A percentile compares a stretch with the other conserved stretches of the same genome.
These are phyloP conservation scores for Hyaloscypha variabilis DNA, from an alignment of 495 filamentous ascomycete species.

Conservation along the genomic window DNA sequence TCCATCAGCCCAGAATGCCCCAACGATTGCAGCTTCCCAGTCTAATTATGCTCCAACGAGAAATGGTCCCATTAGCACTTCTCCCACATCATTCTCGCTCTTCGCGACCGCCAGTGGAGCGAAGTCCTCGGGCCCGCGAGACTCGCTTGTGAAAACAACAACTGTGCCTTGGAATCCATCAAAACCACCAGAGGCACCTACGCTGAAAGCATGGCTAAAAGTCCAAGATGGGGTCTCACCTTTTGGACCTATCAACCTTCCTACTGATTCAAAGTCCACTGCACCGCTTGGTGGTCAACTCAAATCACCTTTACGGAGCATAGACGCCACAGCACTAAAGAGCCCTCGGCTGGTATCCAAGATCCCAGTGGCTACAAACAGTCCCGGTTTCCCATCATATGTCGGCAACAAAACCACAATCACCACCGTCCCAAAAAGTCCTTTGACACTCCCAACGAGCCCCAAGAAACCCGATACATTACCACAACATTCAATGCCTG, in stretches of 20 bases:
- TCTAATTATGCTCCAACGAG: conserved; percentile 7
- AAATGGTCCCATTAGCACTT: not conserved
- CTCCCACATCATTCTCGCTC: conserved; percentile 10
- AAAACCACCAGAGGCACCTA: conserved; percentile 26
- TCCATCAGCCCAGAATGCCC: conserved; percentile 11
- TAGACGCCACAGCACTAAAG: not conserved
- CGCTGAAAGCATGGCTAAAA: conserved; percentile 26
- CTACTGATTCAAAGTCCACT: conserved; percentile 13
- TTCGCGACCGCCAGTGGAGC: conserved; percentile 1
- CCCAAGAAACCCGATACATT: not conserved
- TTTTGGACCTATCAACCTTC: conserved; percentile 30
- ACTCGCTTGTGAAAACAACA: conserved; percentile 23
- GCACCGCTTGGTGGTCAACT: conserved; percentile 26
- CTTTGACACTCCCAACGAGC: not conserved
- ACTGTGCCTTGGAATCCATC: conserved; percentile 29
- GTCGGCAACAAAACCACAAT: not conserved
- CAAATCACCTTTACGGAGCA: conserved; percentile 26
- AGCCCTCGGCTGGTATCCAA: not conserved
- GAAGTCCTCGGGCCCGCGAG: not conserved
- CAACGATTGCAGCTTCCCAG: conserved; percentile 23
- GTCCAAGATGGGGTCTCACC: conserved; percentile 30
- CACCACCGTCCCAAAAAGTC: not conserved
- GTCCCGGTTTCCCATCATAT: not conserved
- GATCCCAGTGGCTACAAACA: not conserved
- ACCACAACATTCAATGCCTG: conserved; percentile 1